phyloP scores from a whole-genome alignment of 106 monocot species.

The Cymbidium sinense region DNA sequence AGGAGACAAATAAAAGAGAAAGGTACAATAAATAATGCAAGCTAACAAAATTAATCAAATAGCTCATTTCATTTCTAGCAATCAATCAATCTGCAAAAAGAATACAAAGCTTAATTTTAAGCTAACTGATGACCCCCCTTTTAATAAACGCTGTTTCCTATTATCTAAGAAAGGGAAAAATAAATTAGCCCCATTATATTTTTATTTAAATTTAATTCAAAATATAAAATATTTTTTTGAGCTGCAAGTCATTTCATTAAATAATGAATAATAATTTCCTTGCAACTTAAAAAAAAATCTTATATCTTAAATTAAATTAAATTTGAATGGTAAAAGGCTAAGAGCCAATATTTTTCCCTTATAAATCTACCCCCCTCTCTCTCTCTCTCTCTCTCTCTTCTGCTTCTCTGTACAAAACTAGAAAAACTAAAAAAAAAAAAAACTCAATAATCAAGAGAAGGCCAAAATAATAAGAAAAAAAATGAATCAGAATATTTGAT shows the following conservation, averaged over 20 bases:
- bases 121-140: background rate
- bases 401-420: constrained; percentile 1
- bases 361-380: too few species aligned
- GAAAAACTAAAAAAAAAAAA: too few species aligned
- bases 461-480: too few species aligned
- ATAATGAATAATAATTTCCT: background rate
- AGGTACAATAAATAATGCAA: background rate
- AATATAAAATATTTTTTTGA: background rate
- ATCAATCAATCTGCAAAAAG: constrained; percentile 10
- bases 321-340: too few species aligned
- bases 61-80: constrained; percentile 1
- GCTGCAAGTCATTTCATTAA: background rate
- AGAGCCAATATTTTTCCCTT: too few species aligned
- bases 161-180: background rate
- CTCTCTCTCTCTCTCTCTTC: background rate
- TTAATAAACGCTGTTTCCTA: background rate
- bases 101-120: constrained; percentile 1
- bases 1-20: background rate
- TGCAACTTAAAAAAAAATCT: background rate
- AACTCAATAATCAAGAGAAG: background rate
- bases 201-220: background rate
- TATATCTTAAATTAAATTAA: background rate
- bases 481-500: too few species aligned
- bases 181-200: background rate
- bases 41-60: background rate